Conservation (phyloP, 2,329 filamentous ascomycete genomes). For the Scopulariopsis brevicaulis region DNA sequence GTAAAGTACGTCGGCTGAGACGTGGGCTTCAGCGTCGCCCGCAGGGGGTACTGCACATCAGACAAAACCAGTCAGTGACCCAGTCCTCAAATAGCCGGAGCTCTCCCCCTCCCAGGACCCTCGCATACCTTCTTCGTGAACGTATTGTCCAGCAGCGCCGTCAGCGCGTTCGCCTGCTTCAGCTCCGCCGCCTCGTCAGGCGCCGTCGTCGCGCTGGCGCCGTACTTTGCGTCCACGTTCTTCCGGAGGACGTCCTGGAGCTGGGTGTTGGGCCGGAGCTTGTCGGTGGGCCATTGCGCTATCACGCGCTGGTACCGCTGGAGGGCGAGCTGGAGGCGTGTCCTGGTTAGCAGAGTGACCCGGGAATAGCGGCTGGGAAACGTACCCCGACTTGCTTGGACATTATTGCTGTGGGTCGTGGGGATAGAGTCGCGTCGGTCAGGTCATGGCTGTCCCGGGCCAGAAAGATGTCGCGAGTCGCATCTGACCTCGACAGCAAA, state of each 20-base stretch:
- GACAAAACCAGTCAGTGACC: slow-evolving; percentile 12
- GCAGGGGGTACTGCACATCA: neutral
- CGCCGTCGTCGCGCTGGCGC: neutral
- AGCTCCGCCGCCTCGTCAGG: slow-evolving; percentile 33
- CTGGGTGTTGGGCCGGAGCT: slow-evolving; percentile 50
- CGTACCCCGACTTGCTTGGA: slow-evolving; percentile 12
- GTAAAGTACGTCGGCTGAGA: slow-evolving; percentile 55
- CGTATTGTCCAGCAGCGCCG: slow-evolving; percentile 46
- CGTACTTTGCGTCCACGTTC: slow-evolving; percentile 13
- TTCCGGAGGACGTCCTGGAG: slow-evolving; percentile 42
- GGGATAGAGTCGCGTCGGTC: neutral
- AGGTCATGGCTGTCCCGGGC: neutral
- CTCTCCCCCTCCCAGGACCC: neutral
- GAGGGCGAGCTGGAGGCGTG: slow-evolving; percentile 3
- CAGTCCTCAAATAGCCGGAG: neutral
- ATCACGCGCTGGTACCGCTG: slow-evolving; percentile 37
- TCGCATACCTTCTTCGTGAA: slow-evolving; percentile 42
- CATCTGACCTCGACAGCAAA: neutral
- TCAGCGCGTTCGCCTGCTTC: slow-evolving; percentile 46
- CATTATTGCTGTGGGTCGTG: slow-evolving; percentile 7
- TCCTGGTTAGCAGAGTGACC: neutral
- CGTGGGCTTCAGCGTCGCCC: slow-evolving; percentile 41
- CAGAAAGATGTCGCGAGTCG: neutral
- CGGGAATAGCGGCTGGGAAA: neutral
- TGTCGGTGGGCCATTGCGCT: slow-evolving; percentile 51